phyloP scores from a whole-genome alignment of 73 alveolate genomes.

The Tetrahymena elliotti region DNA sequence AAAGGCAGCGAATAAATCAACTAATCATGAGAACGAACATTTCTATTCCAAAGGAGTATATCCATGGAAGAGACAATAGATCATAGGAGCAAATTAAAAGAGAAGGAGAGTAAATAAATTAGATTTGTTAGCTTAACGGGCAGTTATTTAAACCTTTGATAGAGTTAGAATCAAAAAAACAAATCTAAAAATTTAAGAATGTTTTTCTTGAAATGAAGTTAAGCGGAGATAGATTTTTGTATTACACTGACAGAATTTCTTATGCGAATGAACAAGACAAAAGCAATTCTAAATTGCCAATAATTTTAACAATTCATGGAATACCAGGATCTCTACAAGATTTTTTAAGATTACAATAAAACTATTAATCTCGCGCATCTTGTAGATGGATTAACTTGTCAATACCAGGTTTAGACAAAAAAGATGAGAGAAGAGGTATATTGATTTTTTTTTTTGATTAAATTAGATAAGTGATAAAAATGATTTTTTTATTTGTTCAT shows the following conservation, averaged over 20 bases:
- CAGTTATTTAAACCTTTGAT: neutral
- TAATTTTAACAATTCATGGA: neutral
- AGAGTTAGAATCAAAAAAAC: neutral
- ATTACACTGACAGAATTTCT: neutral
- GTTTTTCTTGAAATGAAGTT: neutral
- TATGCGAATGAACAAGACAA: neutral
- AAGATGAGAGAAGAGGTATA: neutral
- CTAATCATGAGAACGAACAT: neutral
- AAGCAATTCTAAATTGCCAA: neutral
- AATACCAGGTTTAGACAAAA: neutral
- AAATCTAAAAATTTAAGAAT: neutral
- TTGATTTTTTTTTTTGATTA: too few relatives aligned
- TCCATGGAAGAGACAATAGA: neutral
- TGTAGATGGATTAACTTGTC: neutral
- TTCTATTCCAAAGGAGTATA: neutral
- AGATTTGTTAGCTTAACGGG: neutral
- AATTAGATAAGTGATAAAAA: too few relatives aligned
- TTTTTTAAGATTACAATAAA: neutral
- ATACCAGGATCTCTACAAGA: neutral
- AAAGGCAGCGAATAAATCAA: too few relatives aligned
- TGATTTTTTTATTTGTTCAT: too few relatives aligned
- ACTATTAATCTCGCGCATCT: neutral
- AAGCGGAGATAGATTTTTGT: neutral
- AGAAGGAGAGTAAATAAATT: neutral
- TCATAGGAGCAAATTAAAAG: neutral